These are phyloP conservation scores for Hansenula lynferdii DNA, from an alignment of 1,139 yeast genomes.

Conservation along the genomic window DNA sequence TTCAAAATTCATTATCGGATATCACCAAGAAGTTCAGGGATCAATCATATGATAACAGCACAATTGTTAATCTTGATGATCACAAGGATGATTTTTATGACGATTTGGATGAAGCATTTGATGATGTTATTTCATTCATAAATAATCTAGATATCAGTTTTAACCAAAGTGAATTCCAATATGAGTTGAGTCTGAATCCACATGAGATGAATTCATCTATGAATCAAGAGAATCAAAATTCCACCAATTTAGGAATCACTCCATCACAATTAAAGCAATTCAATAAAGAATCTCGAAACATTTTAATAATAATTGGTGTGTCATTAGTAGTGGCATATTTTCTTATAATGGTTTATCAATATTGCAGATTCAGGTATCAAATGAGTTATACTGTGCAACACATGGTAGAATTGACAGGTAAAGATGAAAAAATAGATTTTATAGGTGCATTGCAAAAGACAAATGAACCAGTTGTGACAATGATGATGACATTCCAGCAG, in stretches of 20 bases:
- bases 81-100: neutral
- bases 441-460: slow-evolving; percentile 2
- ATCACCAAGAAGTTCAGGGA: neutral
- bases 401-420: slow-evolving; percentile 4
- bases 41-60: neutral
- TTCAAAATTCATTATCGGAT: neutral
- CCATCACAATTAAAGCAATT: neutral
- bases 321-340: slow-evolving; percentile 1
- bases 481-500: neutral
- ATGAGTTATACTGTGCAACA: neutral
- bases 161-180: neutral
- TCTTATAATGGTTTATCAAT: slow-evolving; percentile 5
- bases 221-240: neutral
- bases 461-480: slow-evolving; percentile 1
- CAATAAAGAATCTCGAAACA: neutral
- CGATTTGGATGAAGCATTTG: slow-evolving; percentile 7
- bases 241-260: neutral
- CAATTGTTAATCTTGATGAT: neutral
- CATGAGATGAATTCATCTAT: neutral
- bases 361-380: slow-evolving; percentile 9
- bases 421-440: neutral
- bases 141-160: neutral
- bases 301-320: slow-evolving; percentile 1
- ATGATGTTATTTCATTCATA: neutral
- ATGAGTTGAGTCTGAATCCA: neutral